Conservation (phyloP, 345 rosid species). For the Eucalyptus coolabah region DNA sequence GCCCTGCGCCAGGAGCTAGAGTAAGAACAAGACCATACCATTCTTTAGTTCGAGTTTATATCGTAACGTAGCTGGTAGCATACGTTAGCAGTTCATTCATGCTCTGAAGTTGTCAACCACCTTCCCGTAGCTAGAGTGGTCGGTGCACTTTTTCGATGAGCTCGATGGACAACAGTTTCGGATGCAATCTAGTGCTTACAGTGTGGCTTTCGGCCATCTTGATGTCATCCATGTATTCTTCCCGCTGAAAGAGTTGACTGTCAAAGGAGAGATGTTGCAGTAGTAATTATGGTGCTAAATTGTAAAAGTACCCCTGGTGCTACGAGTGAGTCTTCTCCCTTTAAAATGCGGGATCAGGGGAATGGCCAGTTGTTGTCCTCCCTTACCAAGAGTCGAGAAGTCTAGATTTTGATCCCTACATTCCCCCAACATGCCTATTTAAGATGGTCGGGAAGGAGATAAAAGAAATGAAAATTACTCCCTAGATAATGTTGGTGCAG, state of each 20-base stretch:
- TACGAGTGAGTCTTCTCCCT: neutral
- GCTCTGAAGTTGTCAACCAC: neutral
- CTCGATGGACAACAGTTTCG: neutral
- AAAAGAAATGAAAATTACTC: neutral
- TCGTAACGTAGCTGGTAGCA: neutral
- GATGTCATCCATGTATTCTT: neutral
- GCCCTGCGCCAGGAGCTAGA: slow-evolving; percentile 87
- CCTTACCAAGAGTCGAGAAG: neutral
- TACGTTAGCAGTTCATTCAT: neutral
- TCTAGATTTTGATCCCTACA: neutral
- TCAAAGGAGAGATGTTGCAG: neutral
- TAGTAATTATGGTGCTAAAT: neutral
- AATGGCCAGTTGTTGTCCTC: neutral
- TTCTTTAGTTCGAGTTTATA: neutral
- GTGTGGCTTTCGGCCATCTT: neutral
- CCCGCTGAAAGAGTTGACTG: neutral
- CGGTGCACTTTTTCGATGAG: neutral
- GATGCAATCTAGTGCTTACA: neutral
- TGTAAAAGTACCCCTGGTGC: neutral
- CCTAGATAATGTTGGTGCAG: neutral
- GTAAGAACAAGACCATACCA: slow-evolving; percentile 21
- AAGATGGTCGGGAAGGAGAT: neutral
- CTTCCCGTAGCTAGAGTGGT: neutral
- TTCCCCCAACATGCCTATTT: neutral
- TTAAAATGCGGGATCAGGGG: neutral